These are phyloP conservation scores for Microdochium bolleyi DNA, from an alignment of 2,329 filamentous ascomycete species.

Conservation along the genomic window DNA sequence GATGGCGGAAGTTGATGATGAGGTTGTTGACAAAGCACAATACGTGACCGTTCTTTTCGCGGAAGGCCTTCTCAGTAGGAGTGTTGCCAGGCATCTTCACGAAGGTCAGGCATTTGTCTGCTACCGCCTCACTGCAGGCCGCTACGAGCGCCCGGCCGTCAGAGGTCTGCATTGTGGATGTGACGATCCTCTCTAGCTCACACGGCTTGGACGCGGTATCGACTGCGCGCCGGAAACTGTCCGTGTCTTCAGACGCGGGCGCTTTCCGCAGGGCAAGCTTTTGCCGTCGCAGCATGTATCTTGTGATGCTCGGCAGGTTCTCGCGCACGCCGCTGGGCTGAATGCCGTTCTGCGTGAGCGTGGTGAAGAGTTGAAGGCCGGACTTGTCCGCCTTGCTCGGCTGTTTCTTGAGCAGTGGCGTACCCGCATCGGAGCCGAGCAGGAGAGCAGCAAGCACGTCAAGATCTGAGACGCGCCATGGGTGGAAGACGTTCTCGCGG, in stretches of 20 bases:
- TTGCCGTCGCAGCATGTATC: conserved; percentile 18
- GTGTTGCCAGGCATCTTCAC: background rate
- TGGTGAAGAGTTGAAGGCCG: background rate
- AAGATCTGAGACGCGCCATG: conserved; percentile 30
- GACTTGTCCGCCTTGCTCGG: background rate
- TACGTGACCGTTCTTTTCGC: conserved; percentile 8
- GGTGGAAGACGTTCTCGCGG: conserved; percentile 8
- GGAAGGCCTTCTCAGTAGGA: conserved; percentile 2
- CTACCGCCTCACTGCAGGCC: background rate
- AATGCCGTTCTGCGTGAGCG: conserved; percentile 19
- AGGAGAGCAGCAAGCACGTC: conserved; percentile 35
- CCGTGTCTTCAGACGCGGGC: background rate
- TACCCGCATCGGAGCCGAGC: background rate
- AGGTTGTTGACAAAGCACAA: conserved; percentile 34
- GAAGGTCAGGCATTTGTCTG: conserved; percentile 3
- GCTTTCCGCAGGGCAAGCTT: background rate
- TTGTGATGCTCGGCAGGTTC: conserved; percentile 8
- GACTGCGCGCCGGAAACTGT: conserved; percentile 5
- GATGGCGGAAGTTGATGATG: conserved; percentile 17
- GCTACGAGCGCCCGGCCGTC: background rate
- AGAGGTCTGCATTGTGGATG: background rate
- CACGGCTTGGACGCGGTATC: background rate
- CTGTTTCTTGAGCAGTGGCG: background rate
- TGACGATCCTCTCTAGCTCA: background rate
- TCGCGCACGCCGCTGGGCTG: conserved; percentile 6